Evolutionary conservation across 306 rosid species (phyloP), one percentile per base, ranked within the genome.

Genomic region (Medicago truncatula): DNA sequence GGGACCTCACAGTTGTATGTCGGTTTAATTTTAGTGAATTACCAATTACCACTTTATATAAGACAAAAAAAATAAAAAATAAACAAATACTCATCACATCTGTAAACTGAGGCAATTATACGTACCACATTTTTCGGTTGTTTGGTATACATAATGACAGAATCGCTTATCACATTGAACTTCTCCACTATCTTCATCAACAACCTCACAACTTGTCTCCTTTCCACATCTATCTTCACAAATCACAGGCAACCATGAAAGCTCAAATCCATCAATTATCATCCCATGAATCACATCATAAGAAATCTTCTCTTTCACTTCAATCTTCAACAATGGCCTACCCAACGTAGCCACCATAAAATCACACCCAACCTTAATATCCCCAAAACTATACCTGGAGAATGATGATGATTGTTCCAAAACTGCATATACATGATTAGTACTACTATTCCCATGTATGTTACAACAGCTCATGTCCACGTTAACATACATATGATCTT

Each of bases 61-160:
- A n/a, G n/a, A n/a, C n/a, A n/a, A n/a, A n/a, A n/a, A n/a, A n/a
- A n/a, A n/a, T n/a, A n/a, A n/a, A n/a, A n/a, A n/a, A n/a, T n/a
- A n/a, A n/a, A n/a, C n/a, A n/a, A 21, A 21, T 21, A 21, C 2
- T 21, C 23, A 21, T 1, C 23, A 2, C 2, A 21, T 21, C 23
- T 1, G 23, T 21, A 25, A 25, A 25, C 28, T 23, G 38, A 34
- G 68, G 6, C 17, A 14, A 60, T 31, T 8, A 40, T 36, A 25
- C 52, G 0, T 73, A 80, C 83, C 64, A 47, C 83, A 80, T 14
- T 80, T 67, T 15, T 67, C 39, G 1, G 83, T 80, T 12, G 83
- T 80, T 2, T 66, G 70, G 71, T 80, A 80, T 9, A 64, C 83
- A 38, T 80, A 80, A 54, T 74, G 83, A 36, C 83, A 80, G 6